Evolutionary conservation across 257 asterid species (phyloP).

Genomic region (Nicotiana sylvestris): DNA sequence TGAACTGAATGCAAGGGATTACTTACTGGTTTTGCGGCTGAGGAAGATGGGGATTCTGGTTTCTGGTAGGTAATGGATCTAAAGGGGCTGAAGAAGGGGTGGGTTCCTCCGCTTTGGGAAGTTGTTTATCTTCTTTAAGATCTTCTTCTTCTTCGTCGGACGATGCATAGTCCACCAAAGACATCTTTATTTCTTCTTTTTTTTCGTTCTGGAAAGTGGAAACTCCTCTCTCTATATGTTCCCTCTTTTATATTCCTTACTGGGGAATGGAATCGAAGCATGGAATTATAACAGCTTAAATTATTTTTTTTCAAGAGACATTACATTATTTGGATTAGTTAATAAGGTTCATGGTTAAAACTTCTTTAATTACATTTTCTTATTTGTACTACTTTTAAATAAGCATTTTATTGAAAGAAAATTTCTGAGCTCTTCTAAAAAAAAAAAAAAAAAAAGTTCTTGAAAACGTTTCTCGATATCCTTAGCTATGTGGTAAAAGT

Average conservation of each 20-base stretch:
- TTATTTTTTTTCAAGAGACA: not conserved
- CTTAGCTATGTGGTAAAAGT: too few relatives aligned
- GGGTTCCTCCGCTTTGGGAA: not conserved
- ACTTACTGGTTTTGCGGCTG: slow-evolving; percentile 17
- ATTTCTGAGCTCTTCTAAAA: too few relatives aligned
- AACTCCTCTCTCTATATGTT: not conserved
- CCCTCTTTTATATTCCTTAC: slow-evolving; percentile 11
- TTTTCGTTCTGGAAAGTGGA: not conserved
- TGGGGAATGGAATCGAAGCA: too few relatives aligned
- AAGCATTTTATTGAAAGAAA: too few relatives aligned
- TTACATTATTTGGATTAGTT: too few relatives aligned
- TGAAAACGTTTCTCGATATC: too few relatives aligned
- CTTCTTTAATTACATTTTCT: too few relatives aligned
- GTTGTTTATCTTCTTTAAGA: not conserved
- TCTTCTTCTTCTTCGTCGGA: slow-evolving; percentile 34
- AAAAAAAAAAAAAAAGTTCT: too few relatives aligned
- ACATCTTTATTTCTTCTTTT: slow-evolving; percentile 32
- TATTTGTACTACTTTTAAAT: too few relatives aligned
- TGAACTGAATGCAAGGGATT: not conserved
- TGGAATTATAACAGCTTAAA: not conserved
- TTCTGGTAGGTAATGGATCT: not conserved
- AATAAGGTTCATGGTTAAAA: too few relatives aligned
- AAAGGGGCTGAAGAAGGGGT: not conserved
- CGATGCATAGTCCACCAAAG: slow-evolving; percentile 79
- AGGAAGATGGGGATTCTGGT: not conserved